These are phyloP conservation scores for Plasmodium relictum DNA, from an alignment of 169 alveolate genomes.

Conservation along the genomic window DNA sequence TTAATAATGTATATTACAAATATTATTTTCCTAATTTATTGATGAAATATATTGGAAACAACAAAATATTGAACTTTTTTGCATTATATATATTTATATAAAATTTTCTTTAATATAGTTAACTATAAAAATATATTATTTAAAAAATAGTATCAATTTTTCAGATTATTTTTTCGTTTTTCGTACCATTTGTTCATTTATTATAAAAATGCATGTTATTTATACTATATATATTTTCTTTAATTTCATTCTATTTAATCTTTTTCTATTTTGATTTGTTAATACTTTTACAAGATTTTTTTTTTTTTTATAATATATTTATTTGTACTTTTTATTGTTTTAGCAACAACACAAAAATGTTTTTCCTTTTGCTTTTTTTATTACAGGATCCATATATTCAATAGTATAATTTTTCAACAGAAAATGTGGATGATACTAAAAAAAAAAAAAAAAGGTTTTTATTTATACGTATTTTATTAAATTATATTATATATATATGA, in stretches of 20 bases:
- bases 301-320: slow-evolving; percentile 3
- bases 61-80: background rate
- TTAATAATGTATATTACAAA: too few relatives aligned
- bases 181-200: too few relatives aligned
- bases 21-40: too few relatives aligned
- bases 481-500: background rate
- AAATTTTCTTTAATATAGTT: background rate
- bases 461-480: background rate
- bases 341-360: slow-evolving; percentile 38
- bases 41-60: background rate
- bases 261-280: slow-evolving; percentile 3
- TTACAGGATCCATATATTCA: slow-evolving; percentile 62
- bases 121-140: background rate
- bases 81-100: background rate
- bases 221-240: background rate
- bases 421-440: slow-evolving; percentile 44
- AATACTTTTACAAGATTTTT: background rate
- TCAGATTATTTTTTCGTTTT: background rate
- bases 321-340: slow-evolving; percentile 3
- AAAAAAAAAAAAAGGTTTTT: slow-evolving; percentile 2
- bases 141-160: background rate
- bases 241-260: background rate
- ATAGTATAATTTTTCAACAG: slow-evolving; percentile 39
- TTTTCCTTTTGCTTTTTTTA: slow-evolving; percentile 49
- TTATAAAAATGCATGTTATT: too few relatives aligned